Conservation (phyloP, 1,284 basidiomycete species). For the Cutaneotrichosporon cavernicola region DNA sequence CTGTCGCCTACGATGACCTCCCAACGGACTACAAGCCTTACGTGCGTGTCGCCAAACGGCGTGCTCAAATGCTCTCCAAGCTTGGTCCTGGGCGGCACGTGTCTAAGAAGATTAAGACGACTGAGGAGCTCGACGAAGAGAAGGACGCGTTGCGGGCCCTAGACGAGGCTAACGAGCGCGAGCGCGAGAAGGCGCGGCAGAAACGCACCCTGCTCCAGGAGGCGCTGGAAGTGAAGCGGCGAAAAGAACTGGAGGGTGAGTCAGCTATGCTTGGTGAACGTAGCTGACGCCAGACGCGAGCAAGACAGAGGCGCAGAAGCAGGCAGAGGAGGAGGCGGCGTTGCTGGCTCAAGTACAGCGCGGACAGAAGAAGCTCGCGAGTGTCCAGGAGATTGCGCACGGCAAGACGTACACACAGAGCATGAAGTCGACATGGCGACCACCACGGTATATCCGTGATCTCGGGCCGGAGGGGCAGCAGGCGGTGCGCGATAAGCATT, state of each 20-base stretch:
- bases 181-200: conserved; percentile 65
- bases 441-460: conserved; percentile 78
- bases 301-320: conserved; percentile 79
- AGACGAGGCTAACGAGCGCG: conserved; percentile 15
- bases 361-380: conserved; percentile 78
- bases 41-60: conserved; percentile 40
- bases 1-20: conserved; percentile 55
- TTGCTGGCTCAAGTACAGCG: conserved; percentile 89
- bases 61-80: conserved; percentile 49
- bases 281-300: conserved; percentile 63
- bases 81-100: conserved; percentile 56
- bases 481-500: conserved; percentile 79
- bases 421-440: conserved; percentile 82
- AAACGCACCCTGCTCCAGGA: conserved; percentile 82
- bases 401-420: conserved; percentile 89
- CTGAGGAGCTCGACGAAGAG: conserved; percentile 17
- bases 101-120: conserved; percentile 18
- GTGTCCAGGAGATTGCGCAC: conserved; percentile 87
- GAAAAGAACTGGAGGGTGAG: conserved; percentile 75
- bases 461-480: conserved; percentile 68
- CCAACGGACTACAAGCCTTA: conserved; percentile 32
- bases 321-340: conserved; percentile 82
- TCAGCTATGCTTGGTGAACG: neutral
- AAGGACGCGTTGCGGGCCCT: conserved; percentile 14
- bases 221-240: conserved; percentile 85